Evolutionary conservation across 176 grass and related monocot genomes (phyloP).

Genomic region (Otatea glauca): DNA sequence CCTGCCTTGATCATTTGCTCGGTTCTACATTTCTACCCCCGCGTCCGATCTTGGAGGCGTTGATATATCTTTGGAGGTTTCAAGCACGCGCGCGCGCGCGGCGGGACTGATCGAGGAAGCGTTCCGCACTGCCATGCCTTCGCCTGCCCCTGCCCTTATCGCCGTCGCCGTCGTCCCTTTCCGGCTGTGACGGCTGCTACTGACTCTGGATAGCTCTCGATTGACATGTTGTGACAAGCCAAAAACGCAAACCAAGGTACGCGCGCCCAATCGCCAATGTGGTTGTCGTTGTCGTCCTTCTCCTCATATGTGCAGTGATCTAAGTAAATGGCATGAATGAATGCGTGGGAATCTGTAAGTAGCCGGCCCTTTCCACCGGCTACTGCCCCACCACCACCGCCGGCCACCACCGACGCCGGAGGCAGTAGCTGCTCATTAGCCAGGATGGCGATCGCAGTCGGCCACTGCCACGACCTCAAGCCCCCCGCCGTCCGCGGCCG

Average conservation of each 20-base stretch:
- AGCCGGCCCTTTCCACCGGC: conserved; percentile 33
- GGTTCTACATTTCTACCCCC: neutral
- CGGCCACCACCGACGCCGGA: conserved; percentile 20
- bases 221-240: conserved; percentile 44
- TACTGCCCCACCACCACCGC: neutral
- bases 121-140: conserved; percentile 47
- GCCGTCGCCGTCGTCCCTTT: conserved; percentile 27
- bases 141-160: conserved; percentile 22
- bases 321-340: neutral
- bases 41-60: neutral
- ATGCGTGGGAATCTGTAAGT: conserved; percentile 9
- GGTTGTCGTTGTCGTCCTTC: neutral
- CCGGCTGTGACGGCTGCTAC: neutral
- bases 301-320: neutral
- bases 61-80: neutral
- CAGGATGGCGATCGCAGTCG: conserved; percentile 64
- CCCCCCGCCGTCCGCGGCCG: conserved; percentile 47
- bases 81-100: no score
- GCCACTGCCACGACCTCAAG: conserved; percentile 58
- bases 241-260: conserved; percentile 36
- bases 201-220: conserved; percentile 44
- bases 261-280: neutral
- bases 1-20: neutral
- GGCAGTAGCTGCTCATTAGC: neutral
- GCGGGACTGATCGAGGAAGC: neutral